These are phyloP conservation scores for Microsporum canis DNA, from an alignment of 2,329 filamentous ascomycete species.

Conservation along the genomic window DNA sequence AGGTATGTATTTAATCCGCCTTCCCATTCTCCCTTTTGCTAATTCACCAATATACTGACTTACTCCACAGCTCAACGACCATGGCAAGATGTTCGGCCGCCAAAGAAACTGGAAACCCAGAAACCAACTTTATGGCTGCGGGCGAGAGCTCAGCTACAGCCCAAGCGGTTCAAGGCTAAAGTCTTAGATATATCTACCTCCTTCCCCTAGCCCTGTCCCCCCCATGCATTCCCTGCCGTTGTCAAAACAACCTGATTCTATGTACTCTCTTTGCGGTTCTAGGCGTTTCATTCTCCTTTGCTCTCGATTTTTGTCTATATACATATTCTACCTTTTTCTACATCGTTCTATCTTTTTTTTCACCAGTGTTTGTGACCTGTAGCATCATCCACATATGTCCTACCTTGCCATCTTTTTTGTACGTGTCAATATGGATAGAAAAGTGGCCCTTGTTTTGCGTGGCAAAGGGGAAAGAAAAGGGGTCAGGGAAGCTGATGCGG, in stretches of 20 bases:
- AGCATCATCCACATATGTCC: slow-evolving; percentile 1
- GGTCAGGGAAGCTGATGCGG: not conserved
- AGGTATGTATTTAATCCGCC: slow-evolving; percentile 50
- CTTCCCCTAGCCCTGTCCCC: not conserved
- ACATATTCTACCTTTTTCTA: slow-evolving; percentile 14
- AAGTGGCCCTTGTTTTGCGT: not conserved
- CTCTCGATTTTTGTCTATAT: slow-evolving; percentile 13
- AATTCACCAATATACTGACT: slow-evolving; percentile 5
- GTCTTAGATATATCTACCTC: not conserved
- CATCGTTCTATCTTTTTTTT: not conserved
- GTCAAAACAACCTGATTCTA: slow-evolving; percentile 12
- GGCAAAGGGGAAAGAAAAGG: not conserved
- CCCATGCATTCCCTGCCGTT: slow-evolving; percentile 5
- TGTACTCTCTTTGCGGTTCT: slow-evolving; percentile 10
- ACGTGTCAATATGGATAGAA: not conserved
- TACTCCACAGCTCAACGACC: slow-evolving; percentile 63
- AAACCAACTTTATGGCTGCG: slow-evolving; percentile 68
- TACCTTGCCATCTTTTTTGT: slow-evolving; percentile 2
- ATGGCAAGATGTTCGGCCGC: slow-evolving; percentile 96
- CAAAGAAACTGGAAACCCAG: slow-evolving; percentile 68
- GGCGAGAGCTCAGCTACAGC: slow-evolving; percentile 35
- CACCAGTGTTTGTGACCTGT: not conserved
- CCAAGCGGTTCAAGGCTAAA: slow-evolving; percentile 7
- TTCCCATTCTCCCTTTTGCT: slow-evolving; percentile 11
- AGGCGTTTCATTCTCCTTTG: slow-evolving; percentile 15